A percentile compares a stretch with the other conserved stretches of the same genome.
phyloP scores from a whole-genome alignment of 768 basidiomycete genomes.

The Dioszegia aurantiaca region DNA sequence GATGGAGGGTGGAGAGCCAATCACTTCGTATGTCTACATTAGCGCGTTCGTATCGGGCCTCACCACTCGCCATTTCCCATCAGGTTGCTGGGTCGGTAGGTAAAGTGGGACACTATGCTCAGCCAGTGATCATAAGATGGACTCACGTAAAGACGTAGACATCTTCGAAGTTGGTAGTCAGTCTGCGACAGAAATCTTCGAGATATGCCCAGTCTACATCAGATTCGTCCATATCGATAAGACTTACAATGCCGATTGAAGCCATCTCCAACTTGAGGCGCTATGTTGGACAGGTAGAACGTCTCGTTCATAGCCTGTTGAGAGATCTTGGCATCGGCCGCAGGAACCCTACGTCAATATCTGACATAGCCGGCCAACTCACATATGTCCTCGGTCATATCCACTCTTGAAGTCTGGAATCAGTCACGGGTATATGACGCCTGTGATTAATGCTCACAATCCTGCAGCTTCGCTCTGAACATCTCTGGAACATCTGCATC shows the following conservation, averaged over 20 bases:
- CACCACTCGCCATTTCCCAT: slow-evolving; percentile 90
- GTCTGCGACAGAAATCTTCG: slow-evolving; percentile 88
- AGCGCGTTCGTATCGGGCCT: neutral
- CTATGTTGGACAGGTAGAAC: slow-evolving; percentile 89
- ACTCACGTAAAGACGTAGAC: slow-evolving; percentile 88
- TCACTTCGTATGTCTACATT: slow-evolving; percentile 77
- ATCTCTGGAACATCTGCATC: slow-evolving; percentile 70
- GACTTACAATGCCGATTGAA: slow-evolving; percentile 94
- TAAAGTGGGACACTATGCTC: slow-evolving; percentile 72
- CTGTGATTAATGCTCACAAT: slow-evolving; percentile 58
- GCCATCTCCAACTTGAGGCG: slow-evolving; percentile 94
- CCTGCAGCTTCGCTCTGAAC: slow-evolving; percentile 79
- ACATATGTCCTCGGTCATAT: slow-evolving; percentile 97
- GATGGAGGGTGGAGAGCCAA: slow-evolving; percentile 83
- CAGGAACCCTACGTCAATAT: slow-evolving; percentile 71
- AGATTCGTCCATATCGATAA: neutral
- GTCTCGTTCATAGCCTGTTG: slow-evolving; percentile 96
- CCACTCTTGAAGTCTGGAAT: slow-evolving; percentile 72
- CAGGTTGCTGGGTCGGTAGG: slow-evolving; percentile 74
- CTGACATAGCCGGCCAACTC: slow-evolving; percentile 34
- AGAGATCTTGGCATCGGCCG: slow-evolving; percentile 88
- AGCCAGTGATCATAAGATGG: too few species aligned
- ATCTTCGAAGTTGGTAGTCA: slow-evolving; percentile 83
- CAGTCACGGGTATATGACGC: neutral
- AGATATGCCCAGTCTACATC: slow-evolving; percentile 90